Evolutionary conservation across 352 stramenopile species (phyloP), one percentile per base, ranked within the genome.

Genomic region (Globisporangium cystogenes): DNA sequence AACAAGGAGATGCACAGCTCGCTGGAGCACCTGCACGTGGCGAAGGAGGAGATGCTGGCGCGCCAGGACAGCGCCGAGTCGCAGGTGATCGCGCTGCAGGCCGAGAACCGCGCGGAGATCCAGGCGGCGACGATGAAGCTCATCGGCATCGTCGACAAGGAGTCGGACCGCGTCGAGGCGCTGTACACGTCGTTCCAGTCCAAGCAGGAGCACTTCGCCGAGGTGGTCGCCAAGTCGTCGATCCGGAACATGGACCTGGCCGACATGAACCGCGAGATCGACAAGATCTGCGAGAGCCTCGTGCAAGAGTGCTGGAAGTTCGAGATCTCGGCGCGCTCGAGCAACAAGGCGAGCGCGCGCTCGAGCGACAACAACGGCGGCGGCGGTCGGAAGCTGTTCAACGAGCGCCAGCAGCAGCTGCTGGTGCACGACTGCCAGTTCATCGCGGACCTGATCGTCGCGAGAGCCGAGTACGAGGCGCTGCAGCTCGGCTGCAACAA

Each of bases 271-370:
- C 80, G 79, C 16, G 82, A 93, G 54, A 78, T 93, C 31, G 82
- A 91, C 53, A 70, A 74, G 15, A 59, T 93, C 15, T 86, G 80
- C 37, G 82, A 93, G 59, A 85, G 67, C n/a, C 74, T 93, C 21
- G 77, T 93, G 44, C 71, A 62, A 1, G 82, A 93, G 54, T 93
- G 82, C 70, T 93, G 82, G 81, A 91, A 93, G 53, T 93, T 93
- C 53, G 82, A 93, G 61, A 93, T 67, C 12, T 93, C 82, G 1
- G 76, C 80, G 15, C 66, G 78, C n/a, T 73, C 72, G 4, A 81
- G 68, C 41, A 87, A 55, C 53, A 83, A 80, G 29, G 36, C 59
- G 4, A 82, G 57, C 37, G 57, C 62, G 12, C 60, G 70, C 11
- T 29, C 24, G 10, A 15, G 37, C 0, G 72, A 90, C 48, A 86